These are phyloP conservation scores for Apiospora sp. DNA, from an alignment of 2,329 filamentous ascomycete genomes.

Conservation along the genomic window DNA sequence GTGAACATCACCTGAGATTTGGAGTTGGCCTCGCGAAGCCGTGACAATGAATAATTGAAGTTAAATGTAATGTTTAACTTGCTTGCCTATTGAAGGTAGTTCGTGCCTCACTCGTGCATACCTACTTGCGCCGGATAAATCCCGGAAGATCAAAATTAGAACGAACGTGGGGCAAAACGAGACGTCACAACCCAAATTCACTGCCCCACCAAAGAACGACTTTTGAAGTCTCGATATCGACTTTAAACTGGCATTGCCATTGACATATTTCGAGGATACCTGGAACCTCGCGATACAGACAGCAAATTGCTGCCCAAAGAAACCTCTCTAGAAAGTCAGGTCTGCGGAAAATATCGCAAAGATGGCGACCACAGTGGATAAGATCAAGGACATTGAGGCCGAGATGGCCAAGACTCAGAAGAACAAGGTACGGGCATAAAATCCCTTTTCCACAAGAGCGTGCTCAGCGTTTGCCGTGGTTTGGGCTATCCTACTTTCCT, in stretches of 20 bases:
- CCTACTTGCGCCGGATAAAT: constrained; percentile 10
- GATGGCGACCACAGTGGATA: constrained; percentile 98
- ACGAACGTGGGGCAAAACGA: constrained; percentile 15
- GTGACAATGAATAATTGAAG: too few species aligned
- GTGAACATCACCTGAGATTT: background rate
- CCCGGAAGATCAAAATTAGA: background rate
- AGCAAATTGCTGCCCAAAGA: background rate
- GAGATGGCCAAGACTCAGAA: constrained; percentile 99
- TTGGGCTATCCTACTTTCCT: background rate
- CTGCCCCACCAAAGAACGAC: constrained; percentile 23
- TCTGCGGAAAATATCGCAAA: constrained; percentile 49
- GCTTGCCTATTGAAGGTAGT: background rate
- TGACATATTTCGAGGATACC: background rate
- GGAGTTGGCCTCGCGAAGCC: too few species aligned
- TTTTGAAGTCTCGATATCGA: constrained; percentile 22
- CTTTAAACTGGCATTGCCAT: background rate
- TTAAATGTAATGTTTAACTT: too few species aligned
- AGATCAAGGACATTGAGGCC: constrained; percentile 98
- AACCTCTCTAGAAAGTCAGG: background rate
- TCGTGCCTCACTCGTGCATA: background rate
- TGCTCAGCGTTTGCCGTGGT: too few species aligned
- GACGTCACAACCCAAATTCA: constrained; percentile 19
- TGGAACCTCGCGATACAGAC: background rate
- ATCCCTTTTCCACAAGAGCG: background rate
- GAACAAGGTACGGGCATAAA: constrained; percentile 69